These are phyloP conservation scores for Myxozyma mucilagina DNA, from an alignment of 805 yeast species.

Conservation along the genomic window DNA sequence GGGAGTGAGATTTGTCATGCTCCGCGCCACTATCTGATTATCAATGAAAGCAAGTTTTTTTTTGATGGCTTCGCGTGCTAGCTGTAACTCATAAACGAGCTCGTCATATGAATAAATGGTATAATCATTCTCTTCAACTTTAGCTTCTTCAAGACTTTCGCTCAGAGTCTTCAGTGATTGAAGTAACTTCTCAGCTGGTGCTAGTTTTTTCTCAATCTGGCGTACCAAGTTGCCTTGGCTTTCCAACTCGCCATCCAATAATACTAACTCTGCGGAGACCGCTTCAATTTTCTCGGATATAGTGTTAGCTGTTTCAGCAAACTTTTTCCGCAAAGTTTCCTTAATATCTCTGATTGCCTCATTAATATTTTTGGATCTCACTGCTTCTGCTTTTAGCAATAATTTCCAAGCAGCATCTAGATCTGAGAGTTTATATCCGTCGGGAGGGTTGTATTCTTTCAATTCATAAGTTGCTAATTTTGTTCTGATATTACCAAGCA, in stretches of 20 bases:
- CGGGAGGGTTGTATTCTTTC: slow-evolving; percentile 42
- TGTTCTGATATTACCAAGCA: slow-evolving; percentile 43
- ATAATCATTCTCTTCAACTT: slow-evolving; percentile 44
- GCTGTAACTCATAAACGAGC: slow-evolving; percentile 43
- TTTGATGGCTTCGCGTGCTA: slow-evolving; percentile 43
- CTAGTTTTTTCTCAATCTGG: slow-evolving; percentile 41
- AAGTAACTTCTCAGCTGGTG: slow-evolving; percentile 40
- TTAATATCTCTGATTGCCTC: slow-evolving; percentile 40
- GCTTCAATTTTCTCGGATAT: slow-evolving; percentile 36
- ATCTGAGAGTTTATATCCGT: slow-evolving; percentile 36
- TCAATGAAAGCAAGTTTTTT: slow-evolving; percentile 48
- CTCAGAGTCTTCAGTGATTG: slow-evolving; percentile 37
- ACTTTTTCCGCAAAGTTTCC: slow-evolving; percentile 38
- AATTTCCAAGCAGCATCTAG: slow-evolving; percentile 41
- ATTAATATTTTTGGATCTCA: slow-evolving; percentile 39
- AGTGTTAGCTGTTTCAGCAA: slow-evolving; percentile 42
- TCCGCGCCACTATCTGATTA: slow-evolving; percentile 44
- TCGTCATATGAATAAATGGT: slow-evolving; percentile 44
- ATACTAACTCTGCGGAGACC: slow-evolving; percentile 33
- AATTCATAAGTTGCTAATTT: slow-evolving; percentile 43
- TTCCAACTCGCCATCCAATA: slow-evolving; percentile 42
- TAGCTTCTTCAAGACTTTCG: slow-evolving; percentile 39
- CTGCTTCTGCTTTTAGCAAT: slow-evolving; percentile 40
- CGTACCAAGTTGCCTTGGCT: slow-evolving; percentile 44
- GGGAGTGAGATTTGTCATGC: slow-evolving; percentile 41